Base-by-base conservation (phyloP, 768 basidiomycete species). In the Auricularia auricula-judae region DNA sequence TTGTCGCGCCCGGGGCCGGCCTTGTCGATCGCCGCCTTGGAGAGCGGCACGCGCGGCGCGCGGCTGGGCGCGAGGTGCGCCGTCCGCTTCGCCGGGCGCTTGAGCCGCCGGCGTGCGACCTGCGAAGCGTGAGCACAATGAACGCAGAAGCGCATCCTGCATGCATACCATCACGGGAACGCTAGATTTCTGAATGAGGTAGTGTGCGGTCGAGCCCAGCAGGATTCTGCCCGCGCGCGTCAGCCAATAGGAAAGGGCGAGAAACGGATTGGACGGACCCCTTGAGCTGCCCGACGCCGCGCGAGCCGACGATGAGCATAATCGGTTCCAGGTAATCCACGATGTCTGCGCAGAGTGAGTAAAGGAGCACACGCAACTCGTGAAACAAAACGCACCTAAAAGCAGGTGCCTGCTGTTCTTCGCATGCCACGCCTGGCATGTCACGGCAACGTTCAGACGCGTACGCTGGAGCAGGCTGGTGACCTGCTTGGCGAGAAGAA, bases 381-480 rank as follows among this genome's bases (percentile, higher is more conserved):
- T 10, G 36, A 66, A 36, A 12, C 12, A n/a, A 36, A 10, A 70
- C 80, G 63, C 61, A 86, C 88, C 88, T 23, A 96, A 77, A 23
- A 96, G 76, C 87, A 95, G 93, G 71, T 94, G 92, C 29, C 92
- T 77, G 1, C 88, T 81, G 71, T 95, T 95, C 79, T 96, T 97
- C n/a, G 95, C 93, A 68, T 98, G 95, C 84, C 95, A 90, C 34
- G 95, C 94, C 76, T 98, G 94, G 74, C 96, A 98, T 3, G 85
- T 81, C 44, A 98, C 84, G 0, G 85, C 86, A 33, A 96, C 90
- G 66, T 98, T 86, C 64, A 98, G 78, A 65, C 82, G 84, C 0
- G 97, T 99, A 33, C 97, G 87, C 74, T 97, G 93, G 43, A 99
- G 80, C 14, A 98, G 81, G 12, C 88, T 83, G 0, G 90, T 96